Conservation (phyloP, 2,329 filamentous ascomycete genomes). For the Arthrobotrys sphaeroides region DNA sequence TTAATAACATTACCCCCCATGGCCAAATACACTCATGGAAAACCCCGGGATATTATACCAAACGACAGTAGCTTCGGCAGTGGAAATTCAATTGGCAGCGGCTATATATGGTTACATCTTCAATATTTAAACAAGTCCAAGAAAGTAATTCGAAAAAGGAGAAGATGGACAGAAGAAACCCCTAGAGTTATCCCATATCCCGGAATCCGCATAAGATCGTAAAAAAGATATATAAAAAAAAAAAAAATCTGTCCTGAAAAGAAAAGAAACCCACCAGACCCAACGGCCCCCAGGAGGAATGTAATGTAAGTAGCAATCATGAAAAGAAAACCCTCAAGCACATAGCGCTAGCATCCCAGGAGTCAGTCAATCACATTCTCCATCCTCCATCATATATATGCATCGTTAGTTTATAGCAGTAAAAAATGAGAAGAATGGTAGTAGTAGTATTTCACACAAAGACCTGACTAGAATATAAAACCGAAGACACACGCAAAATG, state of each 20-base stretch:
- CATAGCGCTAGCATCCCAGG: too few species aligned
- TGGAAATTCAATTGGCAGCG: too few species aligned
- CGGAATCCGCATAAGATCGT: neutral
- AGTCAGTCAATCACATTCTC: neutral
- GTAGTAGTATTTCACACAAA: neutral
- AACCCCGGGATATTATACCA: too few species aligned
- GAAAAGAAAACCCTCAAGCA: too few species aligned
- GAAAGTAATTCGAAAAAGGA: neutral
- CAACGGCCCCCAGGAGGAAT: too few species aligned
- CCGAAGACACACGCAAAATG: neutral
- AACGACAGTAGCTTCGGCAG: too few species aligned
- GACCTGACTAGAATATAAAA: neutral
- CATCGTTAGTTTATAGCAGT: neutral
- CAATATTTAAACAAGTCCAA: neutral
- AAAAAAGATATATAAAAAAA: neutral
- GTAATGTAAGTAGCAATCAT: too few species aligned
- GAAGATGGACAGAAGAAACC: neutral
- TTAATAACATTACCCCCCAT: too few species aligned
- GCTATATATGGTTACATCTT: conserved; percentile 1
- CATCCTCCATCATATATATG: neutral
- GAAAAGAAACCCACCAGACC: too few species aligned
- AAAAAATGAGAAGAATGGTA: neutral
- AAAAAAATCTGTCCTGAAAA: too few species aligned
- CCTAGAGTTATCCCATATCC: neutral
- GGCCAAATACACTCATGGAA: too few species aligned